These are phyloP conservation scores for Hypoxylon sp. DNA, from an alignment of 2,329 filamentous ascomycete species.

Conservation along the genomic window DNA sequence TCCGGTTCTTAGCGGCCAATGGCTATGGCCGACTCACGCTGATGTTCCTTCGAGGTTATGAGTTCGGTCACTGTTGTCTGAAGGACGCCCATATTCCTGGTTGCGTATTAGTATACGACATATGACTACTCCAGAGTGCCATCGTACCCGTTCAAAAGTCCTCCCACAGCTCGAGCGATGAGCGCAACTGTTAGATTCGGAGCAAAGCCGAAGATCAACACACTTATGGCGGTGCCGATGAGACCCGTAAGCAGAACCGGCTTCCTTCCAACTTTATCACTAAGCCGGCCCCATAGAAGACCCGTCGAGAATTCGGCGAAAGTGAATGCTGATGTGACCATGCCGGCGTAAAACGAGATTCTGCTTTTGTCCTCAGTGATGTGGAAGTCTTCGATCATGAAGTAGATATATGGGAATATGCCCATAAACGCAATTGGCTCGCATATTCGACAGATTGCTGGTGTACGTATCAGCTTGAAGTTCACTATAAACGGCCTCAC, in stretches of 20 bases:
- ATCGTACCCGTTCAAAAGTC: constrained; percentile 88
- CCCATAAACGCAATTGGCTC: constrained; percentile 99
- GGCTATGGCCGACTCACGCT: constrained; percentile 69
- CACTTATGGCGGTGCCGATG: constrained; percentile 90
- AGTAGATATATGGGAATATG: constrained; percentile 98
- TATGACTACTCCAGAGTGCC: constrained; percentile 40
- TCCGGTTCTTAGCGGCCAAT: constrained; percentile 4
- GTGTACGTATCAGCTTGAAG: constrained; percentile 26
- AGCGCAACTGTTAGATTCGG: constrained; percentile 85
- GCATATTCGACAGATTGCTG: constrained; percentile 93
- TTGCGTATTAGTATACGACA: constrained; percentile 47
- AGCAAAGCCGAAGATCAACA: constrained; percentile 92
- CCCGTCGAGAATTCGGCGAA: constrained; percentile 95
- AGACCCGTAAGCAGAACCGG: constrained; percentile 92
- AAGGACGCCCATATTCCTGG: constrained; percentile 90
- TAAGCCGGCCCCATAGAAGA: constrained; percentile 92
- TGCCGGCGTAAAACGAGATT: constrained; percentile 92
- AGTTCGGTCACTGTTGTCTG: constrained; percentile 96
- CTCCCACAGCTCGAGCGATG: constrained; percentile 88
- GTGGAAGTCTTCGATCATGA: constrained; percentile 93
- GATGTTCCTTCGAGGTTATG: constrained; percentile 91
- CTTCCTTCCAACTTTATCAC: constrained; percentile 92
- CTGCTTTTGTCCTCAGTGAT: constrained; percentile 82
- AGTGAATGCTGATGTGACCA: constrained; percentile 96
- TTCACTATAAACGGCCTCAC: constrained; percentile 14